These are phyloP conservation scores for Monilinia laxa DNA, from an alignment of 2,329 filamentous ascomycete genomes.

Conservation along the genomic window DNA sequence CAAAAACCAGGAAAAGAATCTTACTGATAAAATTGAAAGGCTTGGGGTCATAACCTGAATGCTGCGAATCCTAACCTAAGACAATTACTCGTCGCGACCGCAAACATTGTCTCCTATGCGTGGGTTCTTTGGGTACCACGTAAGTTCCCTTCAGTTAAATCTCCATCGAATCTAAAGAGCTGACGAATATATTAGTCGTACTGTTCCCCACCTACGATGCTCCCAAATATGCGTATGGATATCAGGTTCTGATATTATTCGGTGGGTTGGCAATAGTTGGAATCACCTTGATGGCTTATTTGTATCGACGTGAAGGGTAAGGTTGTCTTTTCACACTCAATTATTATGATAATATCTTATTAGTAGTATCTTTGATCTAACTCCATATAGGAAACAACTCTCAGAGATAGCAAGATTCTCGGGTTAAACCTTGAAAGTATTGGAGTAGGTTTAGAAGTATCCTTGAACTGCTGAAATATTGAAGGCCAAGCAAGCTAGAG, in stretches of 20 bases:
- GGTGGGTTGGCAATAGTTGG: conserved; percentile 37
- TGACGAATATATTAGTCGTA: conserved; percentile 29
- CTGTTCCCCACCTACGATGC: conserved; percentile 42
- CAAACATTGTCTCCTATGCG: conserved; percentile 5
- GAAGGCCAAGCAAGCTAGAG: neutral
- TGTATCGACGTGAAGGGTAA: neutral
- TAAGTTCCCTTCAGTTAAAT: neutral
- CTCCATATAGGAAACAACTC: neutral
- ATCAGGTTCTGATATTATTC: conserved; percentile 41
- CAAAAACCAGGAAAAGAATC: neutral
- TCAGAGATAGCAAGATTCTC: neutral
- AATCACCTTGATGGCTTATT: neutral
- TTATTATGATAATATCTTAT: neutral
- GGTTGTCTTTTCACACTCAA: neutral
- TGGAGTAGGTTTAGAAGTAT: neutral
- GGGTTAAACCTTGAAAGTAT: too few relatives aligned
- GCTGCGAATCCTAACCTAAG: neutral
- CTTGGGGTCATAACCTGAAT: conserved; percentile 3
- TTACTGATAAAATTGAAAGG: neutral
- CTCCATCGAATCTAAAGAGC: too few relatives aligned
- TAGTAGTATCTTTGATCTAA: neutral
- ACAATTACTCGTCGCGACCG: neutral
- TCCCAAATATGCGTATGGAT: conserved; percentile 41
- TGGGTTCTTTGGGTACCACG: conserved; percentile 14
- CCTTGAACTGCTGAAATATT: neutral